Evolutionary conservation across 257 asterid genomes (phyloP).

Genomic region (Gynochthodes officinalis): DNA sequence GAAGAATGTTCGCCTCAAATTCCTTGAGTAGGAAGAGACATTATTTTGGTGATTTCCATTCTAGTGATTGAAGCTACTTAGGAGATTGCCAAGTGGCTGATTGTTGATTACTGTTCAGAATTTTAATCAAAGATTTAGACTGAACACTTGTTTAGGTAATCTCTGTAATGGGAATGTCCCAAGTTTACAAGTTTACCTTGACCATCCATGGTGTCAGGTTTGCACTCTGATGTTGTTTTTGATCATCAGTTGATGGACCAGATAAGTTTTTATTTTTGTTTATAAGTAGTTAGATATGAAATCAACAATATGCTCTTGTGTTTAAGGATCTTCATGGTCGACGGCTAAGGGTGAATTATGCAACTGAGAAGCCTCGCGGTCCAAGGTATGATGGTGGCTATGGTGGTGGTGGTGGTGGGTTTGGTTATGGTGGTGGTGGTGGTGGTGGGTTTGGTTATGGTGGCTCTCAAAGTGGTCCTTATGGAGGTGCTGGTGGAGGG

Average conservation of each 20-base stretch:
- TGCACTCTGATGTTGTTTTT: not conserved
- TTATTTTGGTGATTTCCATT: not conserved
- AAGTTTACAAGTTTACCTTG: not conserved
- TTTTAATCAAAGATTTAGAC: not conserved
- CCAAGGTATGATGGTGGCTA: slow-evolving; percentile 29
- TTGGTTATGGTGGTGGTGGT: slow-evolving; percentile 18
- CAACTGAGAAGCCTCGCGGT: slow-evolving; percentile 33
- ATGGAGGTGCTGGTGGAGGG: slow-evolving; percentile 24
- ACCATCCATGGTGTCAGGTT: not conserved
- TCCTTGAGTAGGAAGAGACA: not conserved
- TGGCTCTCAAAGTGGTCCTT: slow-evolving; percentile 24
- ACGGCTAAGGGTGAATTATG: slow-evolving; percentile 35
- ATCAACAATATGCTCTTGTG: not conserved
- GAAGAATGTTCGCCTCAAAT: not conserved
- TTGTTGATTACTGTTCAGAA: not conserved
- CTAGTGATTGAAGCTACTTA: not conserved
- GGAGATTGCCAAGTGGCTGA: not conserved
- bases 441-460: slow-evolving; percentile 19
- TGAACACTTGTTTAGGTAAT: not conserved
- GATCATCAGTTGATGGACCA: not conserved
- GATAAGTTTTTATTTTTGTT: not conserved
- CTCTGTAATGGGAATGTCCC: not conserved
- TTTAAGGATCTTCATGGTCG: slow-evolving; percentile 46
- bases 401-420: slow-evolving; percentile 14
- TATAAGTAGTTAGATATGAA: not conserved